Evolutionary conservation across 768 basidiomycete genomes (phyloP).

Genomic region (Dacryopinax primogenitus): DNA sequence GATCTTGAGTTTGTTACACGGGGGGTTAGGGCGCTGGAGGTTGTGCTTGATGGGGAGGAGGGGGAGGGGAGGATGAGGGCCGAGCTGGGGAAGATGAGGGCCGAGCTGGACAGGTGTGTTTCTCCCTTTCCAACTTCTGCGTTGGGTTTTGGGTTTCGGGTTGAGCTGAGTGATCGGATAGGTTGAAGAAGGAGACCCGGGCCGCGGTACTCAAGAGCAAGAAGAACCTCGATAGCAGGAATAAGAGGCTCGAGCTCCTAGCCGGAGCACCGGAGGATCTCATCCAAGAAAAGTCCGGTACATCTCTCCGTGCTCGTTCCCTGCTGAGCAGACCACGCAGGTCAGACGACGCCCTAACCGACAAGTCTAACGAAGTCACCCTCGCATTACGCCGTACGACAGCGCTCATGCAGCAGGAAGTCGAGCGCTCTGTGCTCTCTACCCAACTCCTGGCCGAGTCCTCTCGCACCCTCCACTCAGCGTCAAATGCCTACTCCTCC

Average conservation of each 20-base stretch:
- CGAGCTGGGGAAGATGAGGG: slow-evolving; percentile 36
- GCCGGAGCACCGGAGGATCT: slow-evolving; percentile 32
- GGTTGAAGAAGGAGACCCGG: slow-evolving; percentile 50
- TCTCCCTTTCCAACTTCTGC: slow-evolving; percentile 13
- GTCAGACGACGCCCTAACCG: slow-evolving; percentile 78
- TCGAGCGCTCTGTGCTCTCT: slow-evolving; percentile 77
- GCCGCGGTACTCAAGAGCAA: slow-evolving; percentile 63
- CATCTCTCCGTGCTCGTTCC: not conserved
- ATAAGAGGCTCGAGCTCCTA: slow-evolving; percentile 58
- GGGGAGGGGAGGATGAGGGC: slow-evolving; percentile 40
- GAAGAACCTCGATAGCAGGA: slow-evolving; percentile 46
- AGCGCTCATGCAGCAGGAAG: slow-evolving; percentile 76
- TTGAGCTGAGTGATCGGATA: slow-evolving; percentile 20
- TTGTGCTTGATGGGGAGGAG: slow-evolving; percentile 57
- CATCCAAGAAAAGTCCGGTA: slow-evolving; percentile 34
- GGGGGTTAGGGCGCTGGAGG: slow-evolving; percentile 44
- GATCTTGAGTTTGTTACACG: slow-evolving; percentile 51
- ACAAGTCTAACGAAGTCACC: slow-evolving; percentile 79
- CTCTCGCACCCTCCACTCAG: slow-evolving; percentile 57
- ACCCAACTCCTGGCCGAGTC: slow-evolving; percentile 77
- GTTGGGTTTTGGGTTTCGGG: slow-evolving; percentile 4
- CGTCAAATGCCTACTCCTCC: slow-evolving; percentile 63
- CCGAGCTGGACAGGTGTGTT: slow-evolving; percentile 40
- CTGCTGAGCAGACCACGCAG: slow-evolving; percentile 11
- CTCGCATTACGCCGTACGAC: slow-evolving; percentile 76